Conservation (phyloP, 2,329 filamentous ascomycete species). For the Orbilia brochopaga region DNA sequence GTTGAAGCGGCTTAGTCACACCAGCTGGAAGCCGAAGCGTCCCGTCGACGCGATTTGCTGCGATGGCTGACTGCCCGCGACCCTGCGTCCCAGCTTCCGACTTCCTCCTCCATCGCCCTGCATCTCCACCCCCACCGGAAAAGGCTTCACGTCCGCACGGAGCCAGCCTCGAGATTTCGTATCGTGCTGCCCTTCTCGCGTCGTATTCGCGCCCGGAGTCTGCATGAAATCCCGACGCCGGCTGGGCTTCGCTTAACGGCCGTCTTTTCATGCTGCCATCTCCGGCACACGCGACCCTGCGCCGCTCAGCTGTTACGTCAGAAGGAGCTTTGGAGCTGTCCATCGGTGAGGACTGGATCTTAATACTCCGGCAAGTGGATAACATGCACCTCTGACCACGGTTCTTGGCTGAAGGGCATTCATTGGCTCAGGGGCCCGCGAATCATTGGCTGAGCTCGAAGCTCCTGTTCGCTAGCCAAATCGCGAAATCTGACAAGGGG, state of each 20-base stretch:
- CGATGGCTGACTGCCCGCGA: no score
- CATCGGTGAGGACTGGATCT: background rate
- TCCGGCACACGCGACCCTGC: slow-evolving; percentile 4
- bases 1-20: no score
- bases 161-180: background rate
- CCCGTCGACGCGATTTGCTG: background rate
- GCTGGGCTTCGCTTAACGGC: background rate
- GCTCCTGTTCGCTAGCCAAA: background rate
- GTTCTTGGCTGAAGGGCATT: background rate
- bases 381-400: background rate
- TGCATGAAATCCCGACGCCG: background rate
- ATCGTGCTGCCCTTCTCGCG: slow-evolving; percentile 1
- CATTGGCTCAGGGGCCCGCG: background rate
- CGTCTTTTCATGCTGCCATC: slow-evolving; percentile 1
- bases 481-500: background rate
- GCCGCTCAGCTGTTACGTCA: background rate
- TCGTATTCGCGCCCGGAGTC: background rate
- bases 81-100: background rate
- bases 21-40: background rate
- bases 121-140: background rate
- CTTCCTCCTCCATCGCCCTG: background rate
- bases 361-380: background rate
- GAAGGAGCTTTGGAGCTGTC: background rate
- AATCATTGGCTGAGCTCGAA: background rate
- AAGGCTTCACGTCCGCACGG: background rate